Evolutionary conservation across 1,139 yeast genomes (phyloP), one percentile per base, ranked within the genome.

Genomic region (Saccharomyces pastorianus): DNA sequence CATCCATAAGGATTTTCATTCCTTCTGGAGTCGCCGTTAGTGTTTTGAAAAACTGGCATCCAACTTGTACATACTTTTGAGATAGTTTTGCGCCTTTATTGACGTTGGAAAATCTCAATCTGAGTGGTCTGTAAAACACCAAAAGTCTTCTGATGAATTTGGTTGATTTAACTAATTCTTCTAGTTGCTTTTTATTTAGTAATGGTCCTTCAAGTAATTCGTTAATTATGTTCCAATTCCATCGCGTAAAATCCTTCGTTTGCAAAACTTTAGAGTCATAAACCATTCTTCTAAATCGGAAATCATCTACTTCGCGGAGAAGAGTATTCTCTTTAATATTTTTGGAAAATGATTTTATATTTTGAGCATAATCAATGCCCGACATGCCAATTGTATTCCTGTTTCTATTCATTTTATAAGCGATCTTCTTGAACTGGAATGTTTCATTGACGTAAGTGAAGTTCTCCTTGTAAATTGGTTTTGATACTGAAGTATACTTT

Each of bases 51-150:
- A 93, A 75, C 49, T 82, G 85, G 61, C 89, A 80, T 0, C 97
- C 97, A 7, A 85, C 83, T 51, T 76, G 78, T 28, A 87, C 78
- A 60, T 85, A 88, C 57, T 77, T 75, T 20, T 63, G 58, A 49
- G 77, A 74, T 60, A 81, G 75, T 55, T 78, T 76, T 53, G 80
- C 74, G 38, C 82, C 74, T 55, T 76, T 73, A 47, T 76, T 76
- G 31, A 82, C 76, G 17, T 80, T 80, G 9, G 96, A 85, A 68
- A 89, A 93, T 55, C 96, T 73, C 64, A 84, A 84, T 68, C 93
- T 90, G 71, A 91, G 86, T 0, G 99, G 99, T 51, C 98, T 77
- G 67, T 84, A 93, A 67, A 93, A 95, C 2, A 96, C 87, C 64
- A 91, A 71, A 32, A 93, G 69, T 54, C 97, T 74, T 65, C 93